Percentiles rank a stretch among this genome's conserved stretches.
Conservation (phyloP, 345 rosid species). For the Dovyalis caffra region DNA sequence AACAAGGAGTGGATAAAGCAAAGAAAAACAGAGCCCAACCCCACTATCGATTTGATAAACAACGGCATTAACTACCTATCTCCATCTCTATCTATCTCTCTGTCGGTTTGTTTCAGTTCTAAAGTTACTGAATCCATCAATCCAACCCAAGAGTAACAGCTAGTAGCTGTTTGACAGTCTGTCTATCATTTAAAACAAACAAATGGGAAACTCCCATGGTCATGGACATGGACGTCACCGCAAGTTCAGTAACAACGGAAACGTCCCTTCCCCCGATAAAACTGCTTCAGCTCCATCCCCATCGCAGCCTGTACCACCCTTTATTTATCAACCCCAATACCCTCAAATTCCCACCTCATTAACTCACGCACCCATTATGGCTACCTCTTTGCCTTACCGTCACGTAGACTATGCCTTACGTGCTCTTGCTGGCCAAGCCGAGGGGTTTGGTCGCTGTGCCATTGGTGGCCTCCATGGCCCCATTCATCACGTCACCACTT, state of each 20-base stretch:
- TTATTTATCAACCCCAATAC: neutral
- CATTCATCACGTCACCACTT: constrained; percentile 59
- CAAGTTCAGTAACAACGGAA: neutral
- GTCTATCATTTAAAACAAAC: neutral
- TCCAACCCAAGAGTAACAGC: neutral
- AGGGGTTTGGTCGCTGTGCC: constrained; percentile 84
- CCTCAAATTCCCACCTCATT: neutral
- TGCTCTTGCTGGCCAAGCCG: constrained; percentile 79
- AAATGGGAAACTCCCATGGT: constrained; percentile 16
- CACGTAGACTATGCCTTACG: constrained; percentile 68
- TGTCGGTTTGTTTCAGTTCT: neutral
- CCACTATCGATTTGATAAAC: no score
- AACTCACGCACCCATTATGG: neutral
- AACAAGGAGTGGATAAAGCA: no score
- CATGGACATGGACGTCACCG: neutral
- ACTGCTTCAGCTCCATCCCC: constrained; percentile 5
- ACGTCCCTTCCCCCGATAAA: neutral
- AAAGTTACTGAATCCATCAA: neutral
- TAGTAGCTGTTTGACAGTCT: neutral
- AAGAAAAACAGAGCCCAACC: no score
- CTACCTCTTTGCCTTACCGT: constrained; percentile 47
- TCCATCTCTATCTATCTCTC: no score
- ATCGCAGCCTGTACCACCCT: neutral
- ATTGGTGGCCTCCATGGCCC: constrained; percentile 80
- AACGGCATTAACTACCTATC: no score